These are phyloP conservation scores for Coffea eugenioides DNA, from an alignment of 257 asterid genomes.

Conservation along the genomic window DNA sequence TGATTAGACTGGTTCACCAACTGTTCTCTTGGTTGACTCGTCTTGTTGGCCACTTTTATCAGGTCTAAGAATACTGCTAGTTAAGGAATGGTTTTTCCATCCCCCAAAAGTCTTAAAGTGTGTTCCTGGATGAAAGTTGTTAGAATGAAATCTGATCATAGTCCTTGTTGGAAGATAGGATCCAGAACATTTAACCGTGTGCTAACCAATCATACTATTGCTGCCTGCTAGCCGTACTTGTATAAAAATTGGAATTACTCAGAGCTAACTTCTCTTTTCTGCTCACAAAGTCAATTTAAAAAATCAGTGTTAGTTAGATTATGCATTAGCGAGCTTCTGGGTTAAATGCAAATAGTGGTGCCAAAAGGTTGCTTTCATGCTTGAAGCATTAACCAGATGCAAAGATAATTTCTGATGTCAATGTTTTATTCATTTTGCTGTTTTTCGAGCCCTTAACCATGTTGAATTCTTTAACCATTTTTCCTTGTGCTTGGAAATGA, in stretches of 20 bases:
- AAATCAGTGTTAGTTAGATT: neutral
- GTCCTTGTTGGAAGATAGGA: neutral
- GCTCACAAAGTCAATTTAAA: neutral
- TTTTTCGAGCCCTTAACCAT: neutral
- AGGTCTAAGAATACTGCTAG: neutral
- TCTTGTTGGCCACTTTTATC: neutral
- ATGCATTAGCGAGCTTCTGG: neutral
- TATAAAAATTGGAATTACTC: neutral
- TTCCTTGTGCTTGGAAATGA: neutral
- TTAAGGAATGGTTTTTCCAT: neutral
- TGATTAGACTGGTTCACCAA: neutral
- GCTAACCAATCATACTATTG: neutral
- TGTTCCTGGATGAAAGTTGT: neutral
- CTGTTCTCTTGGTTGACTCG: neutral
- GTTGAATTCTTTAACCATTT: neutral
- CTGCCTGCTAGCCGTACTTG: neutral
- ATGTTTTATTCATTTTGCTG: neutral
- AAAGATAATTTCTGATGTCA: neutral
- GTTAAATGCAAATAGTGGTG: neutral
- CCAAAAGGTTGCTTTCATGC: neutral
- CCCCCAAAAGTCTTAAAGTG: neutral
- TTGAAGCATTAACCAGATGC: neutral
- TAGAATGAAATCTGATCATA: neutral
- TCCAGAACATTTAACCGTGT: neutral
- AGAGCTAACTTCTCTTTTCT: neutral